These are phyloP conservation scores for Xerocomus amazonicus DNA, from an alignment of 1,284 basidiomycete genomes.

Conservation along the genomic window DNA sequence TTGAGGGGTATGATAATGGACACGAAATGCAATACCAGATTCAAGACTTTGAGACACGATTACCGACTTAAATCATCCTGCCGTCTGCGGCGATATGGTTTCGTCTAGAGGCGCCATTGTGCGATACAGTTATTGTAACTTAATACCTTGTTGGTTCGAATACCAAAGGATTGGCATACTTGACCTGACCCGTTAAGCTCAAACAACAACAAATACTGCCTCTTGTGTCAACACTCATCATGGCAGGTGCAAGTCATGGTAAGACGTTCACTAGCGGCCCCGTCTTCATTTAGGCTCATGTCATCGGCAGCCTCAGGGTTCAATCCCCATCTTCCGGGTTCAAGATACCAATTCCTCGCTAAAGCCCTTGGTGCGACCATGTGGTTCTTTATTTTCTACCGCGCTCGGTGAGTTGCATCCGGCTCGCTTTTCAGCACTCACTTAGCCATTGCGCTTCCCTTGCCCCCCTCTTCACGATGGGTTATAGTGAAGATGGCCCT, in stretches of 20 bases:
- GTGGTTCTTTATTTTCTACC: slow-evolving; percentile 99
- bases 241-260: slow-evolving; percentile 32
- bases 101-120: slow-evolving; percentile 84
- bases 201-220: slow-evolving; percentile 29
- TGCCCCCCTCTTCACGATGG: slow-evolving; percentile 1
- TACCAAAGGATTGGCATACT: slow-evolving; percentile 80
- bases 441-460: slow-evolving; percentile 2
- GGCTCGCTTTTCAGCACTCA: slow-evolving; percentile 1
- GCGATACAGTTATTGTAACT: slow-evolving; percentile 71
- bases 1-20: background rate
- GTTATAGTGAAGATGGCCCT: slow-evolving; percentile 64
- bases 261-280: slow-evolving; percentile 6
- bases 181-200: slow-evolving; percentile 58
- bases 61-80: slow-evolving; percentile 91
- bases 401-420: slow-evolving; percentile 66
- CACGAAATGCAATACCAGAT: slow-evolving; percentile 46
- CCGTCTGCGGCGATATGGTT: slow-evolving; percentile 93
- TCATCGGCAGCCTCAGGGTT: slow-evolving; percentile 60
- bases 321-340: slow-evolving; percentile 78
- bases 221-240: slow-evolving; percentile 23
- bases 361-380: slow-evolving; percentile 87
- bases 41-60: slow-evolving; percentile 92
- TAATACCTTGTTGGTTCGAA: background rate
- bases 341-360: slow-evolving; percentile 73
- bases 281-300: background rate